Conservation (phyloP, 2,329 filamentous ascomycete genomes). For the Epichloe sylvatica region DNA sequence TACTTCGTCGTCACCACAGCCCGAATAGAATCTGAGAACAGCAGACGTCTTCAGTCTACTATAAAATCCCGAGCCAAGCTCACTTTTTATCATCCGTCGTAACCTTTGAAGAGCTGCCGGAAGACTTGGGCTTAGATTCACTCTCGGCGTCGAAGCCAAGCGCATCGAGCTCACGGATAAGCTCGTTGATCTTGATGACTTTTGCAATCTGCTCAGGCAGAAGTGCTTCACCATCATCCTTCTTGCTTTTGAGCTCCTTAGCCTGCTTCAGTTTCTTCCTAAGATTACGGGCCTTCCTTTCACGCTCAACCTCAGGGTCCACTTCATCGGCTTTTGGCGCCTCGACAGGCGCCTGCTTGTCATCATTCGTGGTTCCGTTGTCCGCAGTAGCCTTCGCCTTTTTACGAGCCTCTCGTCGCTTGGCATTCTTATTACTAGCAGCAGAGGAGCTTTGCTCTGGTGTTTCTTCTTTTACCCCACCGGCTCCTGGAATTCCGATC, state of each 20-base stretch:
- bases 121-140: slow-evolving; percentile 32
- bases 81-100: background rate
- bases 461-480: slow-evolving; percentile 37
- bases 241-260: slow-evolving; percentile 78
- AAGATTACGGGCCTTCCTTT: slow-evolving; percentile 84
- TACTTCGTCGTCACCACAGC: background rate
- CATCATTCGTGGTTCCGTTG: slow-evolving; percentile 46
- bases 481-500: slow-evolving; percentile 58
- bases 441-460: slow-evolving; percentile 33
- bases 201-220: slow-evolving; percentile 94
- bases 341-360: slow-evolving; percentile 11
- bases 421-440: slow-evolving; percentile 72
- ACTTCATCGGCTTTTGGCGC: slow-evolving; percentile 26
- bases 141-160: slow-evolving; percentile 74
- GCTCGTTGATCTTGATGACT: slow-evolving; percentile 91
- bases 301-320: slow-evolving; percentile 63
- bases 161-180: slow-evolving; percentile 73
- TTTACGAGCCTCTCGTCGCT: slow-evolving; percentile 45
- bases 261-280: slow-evolving; percentile 94
- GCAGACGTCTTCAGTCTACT: background rate
- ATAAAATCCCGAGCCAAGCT: background rate
- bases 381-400: slow-evolving; percentile 43
- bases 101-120: background rate
- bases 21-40: background rate
- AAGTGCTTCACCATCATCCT: slow-evolving; percentile 68